Evolutionary conservation across 306 rosid species (phyloP).

Genomic region (Glycine latifolia): DNA sequence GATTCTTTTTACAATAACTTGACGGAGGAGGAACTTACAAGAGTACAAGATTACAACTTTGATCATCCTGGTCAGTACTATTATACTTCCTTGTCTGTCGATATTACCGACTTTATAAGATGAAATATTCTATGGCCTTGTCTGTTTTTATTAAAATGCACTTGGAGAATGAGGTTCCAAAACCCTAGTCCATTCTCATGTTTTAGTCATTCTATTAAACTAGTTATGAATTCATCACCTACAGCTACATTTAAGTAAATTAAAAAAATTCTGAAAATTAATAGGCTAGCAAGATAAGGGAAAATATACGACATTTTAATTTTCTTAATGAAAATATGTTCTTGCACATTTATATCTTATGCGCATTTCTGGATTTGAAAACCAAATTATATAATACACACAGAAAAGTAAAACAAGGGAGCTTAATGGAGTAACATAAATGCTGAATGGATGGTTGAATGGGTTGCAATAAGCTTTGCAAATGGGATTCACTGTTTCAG

Average conservation of each 20-base stretch:
- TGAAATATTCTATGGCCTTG: background rate
- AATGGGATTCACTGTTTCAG: too few relatives aligned
- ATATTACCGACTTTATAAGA: slow-evolving; percentile 18
- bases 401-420: too few relatives aligned
- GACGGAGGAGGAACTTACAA: slow-evolving; percentile 71
- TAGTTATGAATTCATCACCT: slow-evolving; percentile 2
- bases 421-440: too few relatives aligned
- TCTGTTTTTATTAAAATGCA: background rate
- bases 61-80: slow-evolving; percentile 94
- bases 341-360: too few relatives aligned
- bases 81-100: slow-evolving; percentile 25
- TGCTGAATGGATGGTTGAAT: too few relatives aligned
- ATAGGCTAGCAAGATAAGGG: slow-evolving; percentile 24
- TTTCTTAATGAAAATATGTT: slow-evolving; percentile 16
- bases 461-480: too few relatives aligned
- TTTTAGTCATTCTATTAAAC: background rate
- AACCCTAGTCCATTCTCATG: background rate
- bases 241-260: background rate
- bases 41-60: slow-evolving; percentile 93
- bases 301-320: slow-evolving; percentile 15
- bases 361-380: too few relatives aligned
- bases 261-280: slow-evolving; percentile 20
- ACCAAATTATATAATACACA: too few relatives aligned
- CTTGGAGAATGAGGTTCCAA: slow-evolving; percentile 24
- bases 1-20: slow-evolving; percentile 93